Conservation (phyloP, 345 rosid species). For the Linum tenue region DNA sequence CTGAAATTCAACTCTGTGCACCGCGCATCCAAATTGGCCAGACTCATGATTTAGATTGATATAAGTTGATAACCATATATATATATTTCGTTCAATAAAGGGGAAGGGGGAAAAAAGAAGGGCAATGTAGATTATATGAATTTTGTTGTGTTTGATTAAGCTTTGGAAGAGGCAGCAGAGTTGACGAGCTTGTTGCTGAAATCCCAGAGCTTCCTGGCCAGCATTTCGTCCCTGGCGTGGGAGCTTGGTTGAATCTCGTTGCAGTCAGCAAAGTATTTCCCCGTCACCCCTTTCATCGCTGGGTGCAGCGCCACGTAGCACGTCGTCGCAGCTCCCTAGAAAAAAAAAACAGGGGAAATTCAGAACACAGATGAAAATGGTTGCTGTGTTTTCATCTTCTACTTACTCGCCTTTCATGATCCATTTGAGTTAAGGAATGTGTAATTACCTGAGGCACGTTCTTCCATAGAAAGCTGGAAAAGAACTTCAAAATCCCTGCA, state of each 20-base stretch:
- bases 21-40: too few species aligned
- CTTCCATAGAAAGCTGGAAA: constrained; percentile 68
- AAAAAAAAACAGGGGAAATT: not conserved
- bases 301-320: constrained; percentile 85
- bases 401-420: too few species aligned
- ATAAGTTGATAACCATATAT: too few species aligned
- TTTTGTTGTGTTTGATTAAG: not conserved
- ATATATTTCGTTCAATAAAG: too few species aligned
- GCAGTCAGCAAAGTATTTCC: constrained; percentile 75
- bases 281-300: constrained; percentile 47
- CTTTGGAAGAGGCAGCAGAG: constrained; percentile 2
- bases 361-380: not conserved
- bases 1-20: too few species aligned
- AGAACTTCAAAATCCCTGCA: constrained; percentile 51
- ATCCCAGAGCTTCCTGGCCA: constrained; percentile 67
- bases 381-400: too few species aligned
- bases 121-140: not conserved
- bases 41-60: too few species aligned
- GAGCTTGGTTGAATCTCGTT: constrained; percentile 54
- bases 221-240: constrained; percentile 41
- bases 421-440: not conserved
- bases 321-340: constrained; percentile 94
- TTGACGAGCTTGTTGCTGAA: constrained; percentile 51
- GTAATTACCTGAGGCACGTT: constrained; percentile 67
- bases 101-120: too few species aligned